Conservation (phyloP, 345 rosid species). For the Psidium guajava region DNA sequence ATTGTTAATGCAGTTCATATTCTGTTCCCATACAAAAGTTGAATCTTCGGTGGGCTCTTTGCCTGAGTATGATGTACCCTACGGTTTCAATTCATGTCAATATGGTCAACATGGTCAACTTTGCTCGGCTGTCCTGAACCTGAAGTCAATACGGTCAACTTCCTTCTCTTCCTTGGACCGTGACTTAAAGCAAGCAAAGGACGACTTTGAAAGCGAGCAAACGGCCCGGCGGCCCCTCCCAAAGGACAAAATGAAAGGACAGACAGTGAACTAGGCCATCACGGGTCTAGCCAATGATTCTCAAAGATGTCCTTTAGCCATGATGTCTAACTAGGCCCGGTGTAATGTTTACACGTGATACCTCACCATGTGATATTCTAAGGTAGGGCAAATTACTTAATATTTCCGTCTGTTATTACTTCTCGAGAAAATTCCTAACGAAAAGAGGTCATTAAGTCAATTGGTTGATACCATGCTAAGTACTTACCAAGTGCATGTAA, state of each 20-base stretch:
- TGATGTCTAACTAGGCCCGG: neutral
- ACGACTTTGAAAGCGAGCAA: neutral
- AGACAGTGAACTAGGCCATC: neutral
- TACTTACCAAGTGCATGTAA: neutral
- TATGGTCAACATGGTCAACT: neutral
- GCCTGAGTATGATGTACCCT: neutral
- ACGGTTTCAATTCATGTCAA: neutral
- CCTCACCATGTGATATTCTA: neutral
- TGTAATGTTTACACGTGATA: fast-evolving
- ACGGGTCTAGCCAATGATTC: neutral
- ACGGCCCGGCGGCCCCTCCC: neutral
- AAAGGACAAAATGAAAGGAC: neutral
- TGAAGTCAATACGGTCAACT: neutral
- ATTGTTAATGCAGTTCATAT: neutral
- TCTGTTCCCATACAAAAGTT: neutral
- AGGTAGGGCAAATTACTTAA: fast-evolving
- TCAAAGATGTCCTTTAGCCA: neutral
- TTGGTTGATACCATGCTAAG: neutral
- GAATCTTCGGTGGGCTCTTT: neutral
- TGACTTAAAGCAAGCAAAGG: neutral
- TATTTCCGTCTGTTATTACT: neutral
- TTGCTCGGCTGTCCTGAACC: neutral
- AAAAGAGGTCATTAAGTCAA: neutral
- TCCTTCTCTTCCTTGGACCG: neutral
- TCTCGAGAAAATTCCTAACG: neutral